Evolutionary conservation across 495 filamentous ascomycete species (phyloP), one percentile per base, ranked within the genome.

Genomic region (Elasticomyces elasticus): DNA sequence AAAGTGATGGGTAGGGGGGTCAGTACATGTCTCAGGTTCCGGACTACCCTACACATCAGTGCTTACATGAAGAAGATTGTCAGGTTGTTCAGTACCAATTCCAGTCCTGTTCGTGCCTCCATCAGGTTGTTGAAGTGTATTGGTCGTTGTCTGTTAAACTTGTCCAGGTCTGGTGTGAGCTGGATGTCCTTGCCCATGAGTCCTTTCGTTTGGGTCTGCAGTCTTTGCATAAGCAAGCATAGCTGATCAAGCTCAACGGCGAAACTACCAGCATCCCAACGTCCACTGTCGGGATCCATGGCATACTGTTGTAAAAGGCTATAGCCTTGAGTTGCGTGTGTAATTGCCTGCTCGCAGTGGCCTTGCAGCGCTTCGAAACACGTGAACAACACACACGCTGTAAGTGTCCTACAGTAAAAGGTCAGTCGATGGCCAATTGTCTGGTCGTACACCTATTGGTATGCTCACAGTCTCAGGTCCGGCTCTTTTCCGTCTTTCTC

Each of bases 311-410:
- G 55, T 12, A 48, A 27, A 1, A 58, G 48, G 33, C 17, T 47
- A 24, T 58, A 58, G 24, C 55, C 55, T 35, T 52, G 55, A 1
- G 49, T 58, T 1, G 49, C 49, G 23, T 58, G 55, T 3, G 24
- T 37, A n/a, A 58, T 58, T 6, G 55, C 55, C 27, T 58, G 55
- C 26, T 58, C 48, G 42, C 48, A 52, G 48, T 58, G 48, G 26
- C 55, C 48, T 24, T 58, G 55, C 40, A 58, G 30, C 12, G 48
- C 55, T 45, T 61, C 58, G 22, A 61, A 61, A 42, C 53, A 61
- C 6, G 42, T 49, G 46, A 61, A 57, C 7, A 61, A 43, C 9
- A 57, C 49, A 19, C 48, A 56, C 10, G 54, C 22, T 2, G 45
- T 49, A 10, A 49, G 45, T 12, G 33, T 28, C 25, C n/a, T n/a